Base-by-base conservation (phyloP, 176 grass and related monocot genomes). In the Triticum monococcum region DNA sequence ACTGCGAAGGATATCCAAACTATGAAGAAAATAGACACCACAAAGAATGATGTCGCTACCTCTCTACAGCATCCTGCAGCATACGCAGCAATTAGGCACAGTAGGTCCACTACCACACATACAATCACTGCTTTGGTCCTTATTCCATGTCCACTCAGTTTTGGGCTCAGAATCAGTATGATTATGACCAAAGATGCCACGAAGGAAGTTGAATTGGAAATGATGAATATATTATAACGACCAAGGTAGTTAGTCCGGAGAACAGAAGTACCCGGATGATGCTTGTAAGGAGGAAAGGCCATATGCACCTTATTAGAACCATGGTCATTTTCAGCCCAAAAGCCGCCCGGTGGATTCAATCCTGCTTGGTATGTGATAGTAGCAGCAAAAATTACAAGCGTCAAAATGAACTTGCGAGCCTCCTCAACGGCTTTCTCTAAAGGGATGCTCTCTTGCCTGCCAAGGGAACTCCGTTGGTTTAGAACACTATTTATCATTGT, bases 151-250 rank as follows among this genome's bases (percentile, higher is more conserved):
- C 3, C 9, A 52, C 89, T 87, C 45, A 91, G 26, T 61, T 87
- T 16, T 80, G 85, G 85, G 36, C 85, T 87, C 7, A 91, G 60
- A 80, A 91, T 48, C 75, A 91, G 48, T 37, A 91, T 84, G 75
- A 91, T 11, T 11, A 70, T 91, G 28, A 91, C 89, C 81, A 91
- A 69, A 84, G 89, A 91, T 9, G 85, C 89, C 62, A 91, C 81
- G 30, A 91, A 91, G 5, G 85, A 87, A 62, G 89, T 91, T 0
- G 81, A 72, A 17, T 87, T 91, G 89, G 33, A 91, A 38, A 0
- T 37, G 54, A 87, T 20, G 78, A 87, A 91, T 26, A 28, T 7
- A 31, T 87, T 68, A 35, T 87, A 87, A 7, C 68, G 75, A 7
- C 0, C 0, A 16, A 62, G 75, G 35, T 87, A 67, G n/a, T 46